Conservation (phyloP, 2,329 filamentous ascomycete species). For the Purpureocillium lavendulum region DNA sequence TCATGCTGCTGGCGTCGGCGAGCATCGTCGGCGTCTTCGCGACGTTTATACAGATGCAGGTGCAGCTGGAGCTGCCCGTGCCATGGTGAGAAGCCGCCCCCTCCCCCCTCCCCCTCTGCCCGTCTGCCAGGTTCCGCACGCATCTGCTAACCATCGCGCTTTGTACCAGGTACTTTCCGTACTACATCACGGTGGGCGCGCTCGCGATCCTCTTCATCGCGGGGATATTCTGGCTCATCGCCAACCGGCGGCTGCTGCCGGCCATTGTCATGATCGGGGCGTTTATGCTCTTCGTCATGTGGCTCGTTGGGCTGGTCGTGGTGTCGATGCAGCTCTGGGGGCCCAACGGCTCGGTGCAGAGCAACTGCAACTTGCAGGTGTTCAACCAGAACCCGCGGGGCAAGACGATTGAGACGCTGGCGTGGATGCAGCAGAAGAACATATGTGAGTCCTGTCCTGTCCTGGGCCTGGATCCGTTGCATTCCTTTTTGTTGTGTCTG, state of each 20-base stretch:
- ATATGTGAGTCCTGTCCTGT: slow-evolving; percentile 45
- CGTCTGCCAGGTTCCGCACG: too few relatives aligned
- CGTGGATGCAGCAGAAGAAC: slow-evolving; percentile 54
- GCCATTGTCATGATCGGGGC: slow-evolving; percentile 55
- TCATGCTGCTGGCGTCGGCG: slow-evolving; percentile 52
- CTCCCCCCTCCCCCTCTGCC: not conserved
- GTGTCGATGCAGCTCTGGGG: slow-evolving; percentile 57
- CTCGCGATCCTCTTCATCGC: slow-evolving; percentile 61
- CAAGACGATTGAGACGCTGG: slow-evolving; percentile 45
- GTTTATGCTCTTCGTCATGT: slow-evolving; percentile 60
- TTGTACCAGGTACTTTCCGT: slow-evolving; percentile 66
- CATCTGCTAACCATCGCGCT: too few relatives aligned
- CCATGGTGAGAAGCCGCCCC: slow-evolving; percentile 43
- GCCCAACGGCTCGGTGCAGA: slow-evolving; percentile 46
- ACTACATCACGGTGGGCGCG: slow-evolving; percentile 49
- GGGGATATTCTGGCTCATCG: slow-evolving; percentile 54
- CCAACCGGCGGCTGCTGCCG: slow-evolving; percentile 50
- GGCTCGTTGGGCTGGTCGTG: slow-evolving; percentile 57
- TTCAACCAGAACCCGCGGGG: slow-evolving; percentile 42
- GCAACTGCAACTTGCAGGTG: slow-evolving; percentile 51
- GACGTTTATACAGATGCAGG: slow-evolving; percentile 51
- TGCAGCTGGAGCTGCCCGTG: slow-evolving; percentile 41
- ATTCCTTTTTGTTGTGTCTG: too few relatives aligned
- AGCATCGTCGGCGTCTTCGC: slow-evolving; percentile 54
- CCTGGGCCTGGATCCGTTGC: too few relatives aligned